Base-by-base conservation (phyloP, 441 rosid species). In the Erodium moschatum region DNA sequence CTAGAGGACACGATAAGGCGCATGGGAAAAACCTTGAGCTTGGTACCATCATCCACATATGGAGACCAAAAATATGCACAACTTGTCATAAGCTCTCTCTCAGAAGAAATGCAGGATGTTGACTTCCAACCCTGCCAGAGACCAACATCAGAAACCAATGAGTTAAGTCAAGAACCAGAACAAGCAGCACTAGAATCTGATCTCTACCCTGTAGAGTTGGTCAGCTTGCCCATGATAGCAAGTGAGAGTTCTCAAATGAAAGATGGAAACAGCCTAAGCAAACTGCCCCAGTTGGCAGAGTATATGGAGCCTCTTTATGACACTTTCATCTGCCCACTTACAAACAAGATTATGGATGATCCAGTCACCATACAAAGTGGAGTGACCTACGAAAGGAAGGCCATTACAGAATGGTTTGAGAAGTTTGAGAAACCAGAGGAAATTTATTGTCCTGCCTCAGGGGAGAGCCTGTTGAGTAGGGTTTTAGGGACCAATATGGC, bases 351-450 rank as follows among this genome's bases (percentile, higher is more conserved):
- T 63, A 92, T 92, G 97, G 88, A 85, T 27, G 96, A 92, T 81
- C 97, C 97, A 13, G 96, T 92, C 64, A 88, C 91, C 71, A 60
- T 82, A 40, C 85, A 88, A 74, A 89, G 84, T 64, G 96, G 95
- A 77, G 82, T 85, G 52, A 92, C 97, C 24, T 92, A 80, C 74
- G 97, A 92, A 67, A 84, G 87, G 72, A 70, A 75, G 75, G 91
- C 92, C 67, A 82, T 92, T 66, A 67, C 72, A 11, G 80, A 84
- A 20, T 92, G 95, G 96, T 83, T 92, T 64, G 75, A 79, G 10
- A 80, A 69, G 67, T 85, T 72, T 20, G 70, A 69, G 42, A 69
- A 81, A 70, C 64, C 81, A 0, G 83, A 83, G 18, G 87, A 84
- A 70, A 76, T 84, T 50, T 42, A 69, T 74, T 89, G 97, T 73